These are phyloP conservation scores for Chlorella variabilis DNA, from an alignment of 163 green algal species.

Conservation along the genomic window DNA sequence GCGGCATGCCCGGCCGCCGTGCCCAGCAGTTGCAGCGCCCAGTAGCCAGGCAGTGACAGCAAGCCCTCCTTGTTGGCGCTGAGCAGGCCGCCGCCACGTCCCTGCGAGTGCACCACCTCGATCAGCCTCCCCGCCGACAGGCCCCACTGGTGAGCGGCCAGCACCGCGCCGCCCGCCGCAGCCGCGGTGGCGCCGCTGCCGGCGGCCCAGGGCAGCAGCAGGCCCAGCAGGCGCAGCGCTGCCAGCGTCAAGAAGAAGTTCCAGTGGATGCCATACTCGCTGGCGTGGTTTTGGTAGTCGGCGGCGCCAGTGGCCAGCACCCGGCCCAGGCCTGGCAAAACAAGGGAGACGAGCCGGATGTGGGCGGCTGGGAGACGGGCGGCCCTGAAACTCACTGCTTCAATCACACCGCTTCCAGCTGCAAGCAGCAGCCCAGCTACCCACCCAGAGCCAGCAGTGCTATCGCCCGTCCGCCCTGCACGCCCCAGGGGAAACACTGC, in stretches of 20 bases:
- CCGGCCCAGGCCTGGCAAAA: conserved; percentile 57
- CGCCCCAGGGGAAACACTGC: neutral
- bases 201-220: neutral
- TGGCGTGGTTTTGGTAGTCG: conserved; percentile 79
- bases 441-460: conserved; percentile 1
- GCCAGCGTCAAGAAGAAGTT: conserved; percentile 97
- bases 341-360: neutral
- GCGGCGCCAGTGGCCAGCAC: conserved; percentile 45
- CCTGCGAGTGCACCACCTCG: conserved; percentile 47
- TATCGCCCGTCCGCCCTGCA: neutral
- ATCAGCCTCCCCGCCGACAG: conserved; percentile 45
- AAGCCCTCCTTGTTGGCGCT: conserved; percentile 90
- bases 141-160: conserved; percentile 57
- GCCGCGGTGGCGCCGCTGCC: neutral
- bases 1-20: conserved; percentile 45
- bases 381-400: too few species aligned
- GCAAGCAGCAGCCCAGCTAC: neutral
- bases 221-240: conserved; percentile 47
- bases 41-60: conserved; percentile 78
- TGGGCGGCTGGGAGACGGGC: too few species aligned
- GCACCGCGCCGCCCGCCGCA: neutral
- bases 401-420: too few species aligned
- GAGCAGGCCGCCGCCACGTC: conserved; percentile 51
- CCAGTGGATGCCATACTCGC: conserved; percentile 95
- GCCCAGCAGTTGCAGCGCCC: conserved; percentile 71